Conservation (phyloP, 805 yeast species). For the Nakazawaea molendinolei region DNA sequence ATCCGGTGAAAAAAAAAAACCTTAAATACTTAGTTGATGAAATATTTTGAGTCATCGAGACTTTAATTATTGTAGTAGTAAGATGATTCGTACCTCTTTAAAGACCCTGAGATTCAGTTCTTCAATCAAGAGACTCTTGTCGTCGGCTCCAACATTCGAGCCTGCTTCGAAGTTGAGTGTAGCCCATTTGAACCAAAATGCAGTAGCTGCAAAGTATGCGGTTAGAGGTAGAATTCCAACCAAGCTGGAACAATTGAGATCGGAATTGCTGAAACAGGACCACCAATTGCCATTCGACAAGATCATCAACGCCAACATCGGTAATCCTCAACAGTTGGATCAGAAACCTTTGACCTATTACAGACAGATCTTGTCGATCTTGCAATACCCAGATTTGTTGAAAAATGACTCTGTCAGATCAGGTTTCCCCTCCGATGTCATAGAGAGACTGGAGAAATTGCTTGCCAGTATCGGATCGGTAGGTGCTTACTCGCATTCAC, state of each 20-base stretch:
- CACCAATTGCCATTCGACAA: slow-evolving; percentile 65
- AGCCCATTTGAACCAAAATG: slow-evolving; percentile 61
- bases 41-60: not conserved
- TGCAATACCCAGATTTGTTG: slow-evolving; percentile 78
- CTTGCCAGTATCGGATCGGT: slow-evolving; percentile 67
- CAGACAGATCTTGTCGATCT: slow-evolving; percentile 78
- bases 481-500: slow-evolving; percentile 94
- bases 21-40: too few relatives aligned
- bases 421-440: slow-evolving; percentile 58
- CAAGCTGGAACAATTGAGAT: slow-evolving; percentile 78
- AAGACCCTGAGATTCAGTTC: not conserved
- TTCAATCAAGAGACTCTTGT: slow-evolving; percentile 5
- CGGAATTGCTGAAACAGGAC: slow-evolving; percentile 46
- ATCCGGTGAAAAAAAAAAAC: slow-evolving; percentile 8
- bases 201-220: slow-evolving; percentile 87
- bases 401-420: slow-evolving; percentile 23
- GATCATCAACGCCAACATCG: slow-evolving; percentile 89
- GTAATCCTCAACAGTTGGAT: slow-evolving; percentile 95
- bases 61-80: not conserved
- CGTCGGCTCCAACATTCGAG: slow-evolving; percentile 14
- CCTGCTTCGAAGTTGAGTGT: slow-evolving; percentile 32
- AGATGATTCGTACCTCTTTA: too few relatives aligned
- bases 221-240: slow-evolving; percentile 94
- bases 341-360: slow-evolving; percentile 95
- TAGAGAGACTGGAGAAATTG: slow-evolving; percentile 59